These are phyloP conservation scores for Trichosporon ovoides DNA, from an alignment of 1,284 basidiomycete genomes.

Conservation along the genomic window DNA sequence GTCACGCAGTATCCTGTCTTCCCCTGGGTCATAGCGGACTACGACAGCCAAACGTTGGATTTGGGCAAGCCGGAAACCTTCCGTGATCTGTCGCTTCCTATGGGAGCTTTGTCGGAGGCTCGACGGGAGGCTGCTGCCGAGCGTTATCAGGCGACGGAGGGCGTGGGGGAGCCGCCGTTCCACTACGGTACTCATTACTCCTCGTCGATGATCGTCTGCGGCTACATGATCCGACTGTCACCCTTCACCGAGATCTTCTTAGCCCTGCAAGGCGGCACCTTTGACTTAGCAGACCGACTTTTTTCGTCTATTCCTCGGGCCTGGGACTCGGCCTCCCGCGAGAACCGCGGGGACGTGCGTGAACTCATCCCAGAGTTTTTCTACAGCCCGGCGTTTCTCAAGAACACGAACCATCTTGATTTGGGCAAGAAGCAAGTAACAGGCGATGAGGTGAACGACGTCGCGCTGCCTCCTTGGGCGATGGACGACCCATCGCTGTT, in stretches of 20 bases:
- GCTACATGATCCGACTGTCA: conserved; percentile 82
- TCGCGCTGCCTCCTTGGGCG: conserved; percentile 88
- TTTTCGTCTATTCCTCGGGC: conserved; percentile 77
- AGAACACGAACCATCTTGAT: conserved; percentile 61
- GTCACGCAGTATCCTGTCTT: conserved; percentile 95
- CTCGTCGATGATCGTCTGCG: conserved; percentile 94
- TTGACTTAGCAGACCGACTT: conserved; percentile 89
- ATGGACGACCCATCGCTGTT: conserved; percentile 78
- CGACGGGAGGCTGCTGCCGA: conserved; percentile 66
- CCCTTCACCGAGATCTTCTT: conserved; percentile 86
- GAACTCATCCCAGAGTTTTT: conserved; percentile 94
- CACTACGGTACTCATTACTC: conserved; percentile 92
- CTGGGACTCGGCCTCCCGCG: conserved; percentile 77
- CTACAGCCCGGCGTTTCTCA: conserved; percentile 52
- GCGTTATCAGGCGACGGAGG: conserved; percentile 70
- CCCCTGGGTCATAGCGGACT: conserved; percentile 80
- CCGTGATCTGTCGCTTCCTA: conserved; percentile 70
- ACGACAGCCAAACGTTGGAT: conserved; percentile 68
- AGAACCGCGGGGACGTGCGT: conserved; percentile 85
- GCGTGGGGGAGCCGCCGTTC: conserved; percentile 79
- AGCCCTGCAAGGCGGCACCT: conserved; percentile 75
- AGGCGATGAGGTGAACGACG: conserved; percentile 78
- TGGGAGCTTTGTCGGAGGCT: conserved; percentile 79
- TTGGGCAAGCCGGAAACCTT: conserved; percentile 62
- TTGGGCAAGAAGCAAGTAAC: conserved; percentile 78